A percentile compares a stretch with the other conserved stretches of the same genome.
These are phyloP conservation scores for Globisporangium cederbergense DNA, from an alignment of 352 stramenopile genomes.

Conservation along the genomic window DNA sequence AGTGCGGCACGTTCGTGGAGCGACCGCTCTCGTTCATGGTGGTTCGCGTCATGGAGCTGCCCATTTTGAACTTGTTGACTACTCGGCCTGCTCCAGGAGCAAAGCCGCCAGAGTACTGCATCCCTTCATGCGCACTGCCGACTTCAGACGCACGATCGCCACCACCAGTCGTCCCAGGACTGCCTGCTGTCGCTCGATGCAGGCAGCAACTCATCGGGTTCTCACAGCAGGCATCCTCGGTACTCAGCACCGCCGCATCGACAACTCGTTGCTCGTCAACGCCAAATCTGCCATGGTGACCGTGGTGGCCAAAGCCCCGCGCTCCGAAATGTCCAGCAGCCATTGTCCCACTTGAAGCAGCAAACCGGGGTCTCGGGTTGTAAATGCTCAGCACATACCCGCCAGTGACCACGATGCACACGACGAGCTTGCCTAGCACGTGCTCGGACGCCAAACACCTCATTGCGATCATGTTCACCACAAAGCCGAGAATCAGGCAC, in stretches of 20 bases:
- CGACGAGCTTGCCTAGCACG: slow-evolving; percentile 56
- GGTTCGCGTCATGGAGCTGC: slow-evolving; percentile 49
- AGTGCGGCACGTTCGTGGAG: slow-evolving; percentile 52
- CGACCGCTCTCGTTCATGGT: slow-evolving; percentile 43
- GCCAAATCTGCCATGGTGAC: neutral
- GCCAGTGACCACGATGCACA: slow-evolving; percentile 48
- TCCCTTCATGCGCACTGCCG: neutral
- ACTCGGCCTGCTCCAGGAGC: slow-evolving; percentile 7
- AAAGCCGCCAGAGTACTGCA: neutral
- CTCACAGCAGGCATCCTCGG: slow-evolving; percentile 31
- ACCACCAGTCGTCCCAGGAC: neutral
- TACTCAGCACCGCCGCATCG: slow-evolving; percentile 17
- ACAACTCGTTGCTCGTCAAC: slow-evolving; percentile 1
- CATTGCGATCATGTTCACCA: slow-evolving; percentile 74
- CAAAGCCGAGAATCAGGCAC: slow-evolving; percentile 71
- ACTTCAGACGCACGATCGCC: neutral
- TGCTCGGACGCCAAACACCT: slow-evolving; percentile 63
- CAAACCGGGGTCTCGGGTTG: slow-evolving; percentile 28
- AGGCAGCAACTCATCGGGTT: slow-evolving; percentile 52
- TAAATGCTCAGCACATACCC: slow-evolving; percentile 56
- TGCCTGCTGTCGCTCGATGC: slow-evolving; percentile 24
- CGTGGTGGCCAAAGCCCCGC: neutral
- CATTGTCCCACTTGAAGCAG: neutral
- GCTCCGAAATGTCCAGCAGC: slow-evolving; percentile 1
- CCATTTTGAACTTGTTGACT: slow-evolving; percentile 49